Evolutionary conservation across 2,329 filamentous ascomycete species (phyloP).

Genomic region (Ceratocystiopsis minuta): DNA sequence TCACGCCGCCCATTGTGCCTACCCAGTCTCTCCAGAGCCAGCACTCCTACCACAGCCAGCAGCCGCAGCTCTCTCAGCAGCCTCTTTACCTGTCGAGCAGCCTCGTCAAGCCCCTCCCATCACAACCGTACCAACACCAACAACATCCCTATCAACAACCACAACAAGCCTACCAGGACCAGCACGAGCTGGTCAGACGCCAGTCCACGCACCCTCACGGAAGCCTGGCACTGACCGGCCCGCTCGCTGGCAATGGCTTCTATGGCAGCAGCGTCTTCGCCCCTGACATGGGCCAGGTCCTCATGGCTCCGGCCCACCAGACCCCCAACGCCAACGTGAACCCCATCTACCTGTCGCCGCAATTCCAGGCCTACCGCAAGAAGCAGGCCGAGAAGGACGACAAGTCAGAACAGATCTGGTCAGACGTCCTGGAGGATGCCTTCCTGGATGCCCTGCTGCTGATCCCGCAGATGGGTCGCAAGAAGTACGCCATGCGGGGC

Average conservation of each 20-base stretch:
- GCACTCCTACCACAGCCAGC: conserved; percentile 7
- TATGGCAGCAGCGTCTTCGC: conserved; percentile 1
- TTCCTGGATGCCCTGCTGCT: conserved; percentile 50
- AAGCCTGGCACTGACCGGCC: conserved; percentile 2
- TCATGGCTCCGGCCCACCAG: not conserved
- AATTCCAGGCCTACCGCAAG: conserved; percentile 47
- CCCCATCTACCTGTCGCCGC: conserved; percentile 42
- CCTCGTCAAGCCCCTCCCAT: conserved; percentile 5
- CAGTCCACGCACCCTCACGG: conserved; percentile 1
- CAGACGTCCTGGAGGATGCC: conserved; percentile 43
- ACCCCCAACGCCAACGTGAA: conserved; percentile 20
- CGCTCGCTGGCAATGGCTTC: conserved; percentile 2
- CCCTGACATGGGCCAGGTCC: not conserved
- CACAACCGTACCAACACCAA: not conserved
- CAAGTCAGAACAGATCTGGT: conserved; percentile 43
- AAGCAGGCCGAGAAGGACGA: conserved; percentile 46
- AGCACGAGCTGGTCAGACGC: conserved; percentile 3
- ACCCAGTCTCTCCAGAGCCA: conserved; percentile 27
- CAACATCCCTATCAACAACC: conserved; percentile 13
- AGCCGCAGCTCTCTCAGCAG: conserved; percentile 1
- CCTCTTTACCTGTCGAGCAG: conserved; percentile 3
- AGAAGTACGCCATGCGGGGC: conserved; percentile 46
- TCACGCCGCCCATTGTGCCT: conserved; percentile 27
- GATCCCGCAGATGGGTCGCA: conserved; percentile 47
- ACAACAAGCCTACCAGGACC: conserved; percentile 11